Conservation (phyloP, 2,329 filamentous ascomycete species). For the Ilyonectria sp. region DNA sequence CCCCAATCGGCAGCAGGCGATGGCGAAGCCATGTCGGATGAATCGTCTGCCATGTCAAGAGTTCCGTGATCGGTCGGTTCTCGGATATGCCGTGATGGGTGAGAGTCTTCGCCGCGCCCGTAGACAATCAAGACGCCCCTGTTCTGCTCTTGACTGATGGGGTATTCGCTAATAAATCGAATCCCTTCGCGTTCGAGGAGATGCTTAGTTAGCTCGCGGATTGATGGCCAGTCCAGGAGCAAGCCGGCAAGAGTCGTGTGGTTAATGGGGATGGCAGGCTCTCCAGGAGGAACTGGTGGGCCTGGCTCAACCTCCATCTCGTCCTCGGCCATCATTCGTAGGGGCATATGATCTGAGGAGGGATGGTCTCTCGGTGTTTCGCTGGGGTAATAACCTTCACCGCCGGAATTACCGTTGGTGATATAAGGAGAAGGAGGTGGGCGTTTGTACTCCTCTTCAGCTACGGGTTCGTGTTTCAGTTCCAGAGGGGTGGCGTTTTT, state of each 20-base stretch:
- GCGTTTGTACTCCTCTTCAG: conserved; percentile 51
- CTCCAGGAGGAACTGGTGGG: conserved; percentile 68
- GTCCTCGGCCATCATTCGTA: conserved; percentile 59
- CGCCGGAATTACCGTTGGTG: conserved; percentile 39
- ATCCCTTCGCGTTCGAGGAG: conserved; percentile 66
- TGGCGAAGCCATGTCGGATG: conserved; percentile 68
- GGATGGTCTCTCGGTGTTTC: conserved; percentile 48
- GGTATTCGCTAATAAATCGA: conserved; percentile 77
- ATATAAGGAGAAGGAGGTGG: conserved; percentile 40
- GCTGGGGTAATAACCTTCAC: conserved; percentile 40
- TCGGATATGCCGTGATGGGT: conserved; percentile 66
- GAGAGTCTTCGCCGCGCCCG: conserved; percentile 83
- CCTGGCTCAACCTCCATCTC: conserved; percentile 67
- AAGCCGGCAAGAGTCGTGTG: conserved; percentile 93
- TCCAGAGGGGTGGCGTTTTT: conserved; percentile 36
- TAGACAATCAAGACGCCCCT: conserved; percentile 83
- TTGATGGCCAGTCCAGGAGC: conserved; percentile 80
- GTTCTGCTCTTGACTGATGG: conserved; percentile 81
- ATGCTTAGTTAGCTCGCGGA: conserved; percentile 73
- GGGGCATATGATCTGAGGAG: conserved; percentile 44
- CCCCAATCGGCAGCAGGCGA: conserved; percentile 73
- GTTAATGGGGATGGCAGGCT: conserved; percentile 83
- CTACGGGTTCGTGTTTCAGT: conserved; percentile 48
- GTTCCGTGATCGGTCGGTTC: conserved; percentile 57
- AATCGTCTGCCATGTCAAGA: conserved; percentile 63